phyloP scores from a whole-genome alignment of 495 filamentous ascomycete genomes.

The Penicillium angulare region DNA sequence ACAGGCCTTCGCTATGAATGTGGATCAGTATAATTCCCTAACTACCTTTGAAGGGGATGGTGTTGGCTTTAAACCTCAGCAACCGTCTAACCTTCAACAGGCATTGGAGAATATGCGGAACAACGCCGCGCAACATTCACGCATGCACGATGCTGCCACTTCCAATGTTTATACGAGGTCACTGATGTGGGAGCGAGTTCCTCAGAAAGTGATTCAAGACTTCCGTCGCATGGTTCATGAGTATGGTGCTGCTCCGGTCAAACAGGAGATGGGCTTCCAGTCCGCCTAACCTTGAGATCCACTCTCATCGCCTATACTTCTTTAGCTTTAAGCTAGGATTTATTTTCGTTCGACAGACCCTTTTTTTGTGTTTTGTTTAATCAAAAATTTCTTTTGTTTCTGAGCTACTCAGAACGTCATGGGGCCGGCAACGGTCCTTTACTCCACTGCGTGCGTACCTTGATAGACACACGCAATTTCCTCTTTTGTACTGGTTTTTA shows the following conservation, averaged over 20 bases:
- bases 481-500: constrained; percentile 3
- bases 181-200: constrained; percentile 91
- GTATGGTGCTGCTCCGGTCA: constrained; percentile 36
- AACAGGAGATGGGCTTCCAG: constrained; percentile 32
- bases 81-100: constrained; percentile 70
- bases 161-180: constrained; percentile 87
- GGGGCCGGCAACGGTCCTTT: not conserved
- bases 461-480: not conserved
- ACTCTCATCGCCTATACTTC: not conserved
- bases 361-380: not conserved
- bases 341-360: not conserved
- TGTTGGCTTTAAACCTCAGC: constrained; percentile 42
- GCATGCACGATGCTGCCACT: constrained; percentile 27
- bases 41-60: constrained; percentile 54
- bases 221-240: constrained; percentile 85
- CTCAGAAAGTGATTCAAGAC: constrained; percentile 84
- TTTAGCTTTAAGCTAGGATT: not conserved
- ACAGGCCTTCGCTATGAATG: constrained; percentile 80
- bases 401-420: not conserved
- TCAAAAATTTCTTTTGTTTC: not conserved
- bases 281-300: constrained; percentile 5
- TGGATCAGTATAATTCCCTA: constrained; percentile 86
- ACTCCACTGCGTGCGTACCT: not conserved
- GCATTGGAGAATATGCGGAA: constrained; percentile 76
- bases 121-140: constrained; percentile 49